Evolutionary conservation across 208 protist species (phyloP).

Genomic region (Giardia duodenalis): DNA sequence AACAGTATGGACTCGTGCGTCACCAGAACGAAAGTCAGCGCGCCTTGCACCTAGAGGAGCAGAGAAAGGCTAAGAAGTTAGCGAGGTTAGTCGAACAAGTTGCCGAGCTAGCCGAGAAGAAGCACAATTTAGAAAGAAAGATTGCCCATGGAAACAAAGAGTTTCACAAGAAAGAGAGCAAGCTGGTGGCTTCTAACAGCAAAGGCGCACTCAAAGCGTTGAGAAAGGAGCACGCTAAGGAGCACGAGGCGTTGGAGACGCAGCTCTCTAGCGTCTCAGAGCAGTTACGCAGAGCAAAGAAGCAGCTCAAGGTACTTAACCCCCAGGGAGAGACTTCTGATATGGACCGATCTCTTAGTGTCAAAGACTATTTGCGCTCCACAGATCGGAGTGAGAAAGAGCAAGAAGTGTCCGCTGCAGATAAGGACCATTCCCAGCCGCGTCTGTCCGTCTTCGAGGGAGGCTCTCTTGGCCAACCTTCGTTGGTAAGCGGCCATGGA

Average conservation of each 20-base stretch:
- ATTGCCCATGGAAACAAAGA: background rate
- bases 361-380: too few relatives aligned
- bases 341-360: too few relatives aligned
- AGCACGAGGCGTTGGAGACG: background rate
- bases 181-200: background rate
- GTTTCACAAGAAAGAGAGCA: background rate
- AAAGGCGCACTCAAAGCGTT: background rate
- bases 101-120: background rate
- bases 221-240: background rate
- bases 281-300: too few relatives aligned
- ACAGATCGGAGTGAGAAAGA: too few relatives aligned
- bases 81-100: background rate
- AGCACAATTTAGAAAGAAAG: background rate
- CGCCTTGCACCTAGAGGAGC: background rate
- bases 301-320: too few relatives aligned
- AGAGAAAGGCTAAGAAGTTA: background rate
- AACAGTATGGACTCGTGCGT: too few relatives aligned
- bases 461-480: too few relatives aligned
- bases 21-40: background rate
- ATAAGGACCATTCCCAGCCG: too few relatives aligned
- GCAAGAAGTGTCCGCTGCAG: too few relatives aligned
- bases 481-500: too few relatives aligned
- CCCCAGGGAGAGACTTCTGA: too few relatives aligned
- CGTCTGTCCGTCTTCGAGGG: too few relatives aligned
- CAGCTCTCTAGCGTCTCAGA: background rate